A percentile compares a stretch with the other conserved stretches of the same genome.
phyloP scores from a whole-genome alignment of 2,329 filamentous ascomycete species.

The Cryphonectria radicalis region DNA sequence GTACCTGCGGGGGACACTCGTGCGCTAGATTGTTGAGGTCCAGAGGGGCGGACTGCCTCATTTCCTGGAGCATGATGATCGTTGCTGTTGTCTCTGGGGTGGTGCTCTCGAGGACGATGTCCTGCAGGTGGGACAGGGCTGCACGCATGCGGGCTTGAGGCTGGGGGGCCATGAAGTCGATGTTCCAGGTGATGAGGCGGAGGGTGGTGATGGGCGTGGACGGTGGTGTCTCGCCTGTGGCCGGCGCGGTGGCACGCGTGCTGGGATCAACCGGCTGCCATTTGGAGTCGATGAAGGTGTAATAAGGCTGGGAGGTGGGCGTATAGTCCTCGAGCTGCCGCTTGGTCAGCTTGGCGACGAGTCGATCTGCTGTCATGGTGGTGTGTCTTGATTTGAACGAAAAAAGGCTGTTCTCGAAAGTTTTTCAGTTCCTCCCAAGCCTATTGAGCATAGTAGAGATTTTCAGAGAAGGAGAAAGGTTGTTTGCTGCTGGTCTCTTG shows the following conservation, averaged over 20 bases:
- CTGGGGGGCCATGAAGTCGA: constrained; percentile 40
- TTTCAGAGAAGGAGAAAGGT: not conserved
- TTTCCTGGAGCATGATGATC: constrained; percentile 57
- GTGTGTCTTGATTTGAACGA: not conserved
- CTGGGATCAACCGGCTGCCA: constrained; percentile 30
- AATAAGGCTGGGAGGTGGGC: constrained; percentile 35
- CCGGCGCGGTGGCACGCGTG: not conserved
- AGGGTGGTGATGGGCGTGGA: constrained; percentile 31
- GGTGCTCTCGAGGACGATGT: constrained; percentile 20
- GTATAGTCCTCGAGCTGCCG: constrained; percentile 29
- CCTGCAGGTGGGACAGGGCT: constrained; percentile 35
- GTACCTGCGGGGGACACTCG: constrained; percentile 35
- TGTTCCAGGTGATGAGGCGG: constrained; percentile 39
- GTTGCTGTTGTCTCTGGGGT: constrained; percentile 34
- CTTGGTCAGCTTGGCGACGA: constrained; percentile 16
- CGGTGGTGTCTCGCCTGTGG: not conserved
- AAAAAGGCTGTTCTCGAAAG: too few species aligned
- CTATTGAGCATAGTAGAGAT: not conserved
- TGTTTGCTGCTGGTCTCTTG: not conserved
- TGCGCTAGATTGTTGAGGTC: constrained; percentile 7
- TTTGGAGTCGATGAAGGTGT: constrained; percentile 31
- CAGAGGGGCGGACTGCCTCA: constrained; percentile 14
- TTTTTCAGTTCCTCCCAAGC: not conserved
- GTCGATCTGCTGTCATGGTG: constrained; percentile 6
- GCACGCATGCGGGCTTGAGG: constrained; percentile 35